phyloP scores from a whole-genome alignment of 2,329 filamentous ascomycete species.

The Paracorniculantispora psalliotae region DNA sequence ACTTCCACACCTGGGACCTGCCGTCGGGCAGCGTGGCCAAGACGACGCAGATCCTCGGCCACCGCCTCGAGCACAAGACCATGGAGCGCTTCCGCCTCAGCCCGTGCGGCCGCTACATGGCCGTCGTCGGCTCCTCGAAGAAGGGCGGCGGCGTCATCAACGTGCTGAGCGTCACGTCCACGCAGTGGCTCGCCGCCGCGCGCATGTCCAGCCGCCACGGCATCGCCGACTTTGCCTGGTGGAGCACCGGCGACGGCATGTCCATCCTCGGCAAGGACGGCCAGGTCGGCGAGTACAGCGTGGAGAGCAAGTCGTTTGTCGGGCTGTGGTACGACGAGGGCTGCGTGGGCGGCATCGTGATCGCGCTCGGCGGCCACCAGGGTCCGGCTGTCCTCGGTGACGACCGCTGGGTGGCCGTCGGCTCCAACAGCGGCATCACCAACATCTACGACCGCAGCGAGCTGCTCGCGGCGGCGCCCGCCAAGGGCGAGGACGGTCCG shows the following conservation, averaged over 20 bases:
- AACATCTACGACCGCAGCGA: slow-evolving; percentile 85
- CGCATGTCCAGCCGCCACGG: slow-evolving; percentile 77
- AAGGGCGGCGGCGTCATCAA: slow-evolving; percentile 90
- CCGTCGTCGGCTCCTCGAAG: slow-evolving; percentile 68
- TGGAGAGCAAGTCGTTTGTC: slow-evolving; percentile 62
- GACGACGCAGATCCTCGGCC: slow-evolving; percentile 68
- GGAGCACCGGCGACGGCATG: slow-evolving; percentile 76
- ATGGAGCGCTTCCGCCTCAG: slow-evolving; percentile 91
- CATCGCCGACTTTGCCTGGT: slow-evolving; percentile 90
- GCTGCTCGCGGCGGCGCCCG: slow-evolving; percentile 42
- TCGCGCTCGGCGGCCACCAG: slow-evolving; percentile 68
- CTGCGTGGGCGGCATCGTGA: slow-evolving; percentile 75
- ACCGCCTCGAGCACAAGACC: slow-evolving; percentile 74
- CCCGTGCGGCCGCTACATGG: slow-evolving; percentile 82
- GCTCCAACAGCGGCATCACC: slow-evolving; percentile 79
- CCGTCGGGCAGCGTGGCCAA: slow-evolving; percentile 77
- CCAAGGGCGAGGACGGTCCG: slow-evolving; percentile 23
- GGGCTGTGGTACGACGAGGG: slow-evolving; percentile 89
- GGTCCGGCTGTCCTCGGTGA: slow-evolving; percentile 62
- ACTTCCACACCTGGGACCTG: slow-evolving; percentile 94
- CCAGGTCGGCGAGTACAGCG: slow-evolving; percentile 83
- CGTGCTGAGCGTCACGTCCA: slow-evolving; percentile 70
- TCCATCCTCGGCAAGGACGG: slow-evolving; percentile 81
- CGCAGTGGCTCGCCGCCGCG: slow-evolving; percentile 83
- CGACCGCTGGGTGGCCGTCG: slow-evolving; percentile 85